Evolutionary conservation across 192 early-diverging fungal genomes (phyloP), one percentile per base, ranked within the genome.

Genomic region (Funneliformis geosporum): DNA sequence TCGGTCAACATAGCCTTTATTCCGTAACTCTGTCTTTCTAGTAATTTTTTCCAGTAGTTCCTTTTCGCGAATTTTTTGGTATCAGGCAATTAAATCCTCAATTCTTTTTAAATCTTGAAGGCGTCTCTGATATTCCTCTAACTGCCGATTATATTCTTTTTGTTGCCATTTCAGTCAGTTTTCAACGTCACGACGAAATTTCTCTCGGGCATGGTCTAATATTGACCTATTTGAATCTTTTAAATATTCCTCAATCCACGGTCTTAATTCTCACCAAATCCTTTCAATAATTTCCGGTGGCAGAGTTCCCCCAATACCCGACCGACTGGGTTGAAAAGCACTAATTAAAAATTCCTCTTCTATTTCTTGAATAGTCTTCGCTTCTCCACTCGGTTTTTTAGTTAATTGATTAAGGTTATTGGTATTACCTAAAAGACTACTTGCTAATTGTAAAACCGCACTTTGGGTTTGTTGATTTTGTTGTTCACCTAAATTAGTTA

Each of bases 261-360:
- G 60, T 61, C 60, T 61, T 61, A 61, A 25, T 61, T 61, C 60
- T 5, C 23, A 18, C 60, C 60, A 61, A 61, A 61, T 25, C n/a
- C 23, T 5, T 4, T 61, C 60, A 61, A 61, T 61, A 23, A 61
- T 10, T 23, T 61, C 60, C 0, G 60, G 60, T 23, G 60, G 11
- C 8, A 61, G 60, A n/a, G 8, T 10, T 25, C 60, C 60, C 6
- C 11, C 23, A 61, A 25, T 8, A 1, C 60, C 23, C 23, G 16
- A 25, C 21, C 11, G 16, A 5, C 60, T 5, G 60, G 60, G 11
- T 6, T 8, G 60, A 61, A 61, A 61, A 18, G 60, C 60, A 61
- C 60, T 61, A 61, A 61, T 61, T 61, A 61, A 61, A 61, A 61
- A 61, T 25, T 61, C 60, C 23, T 61, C 60, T 10, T 61, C 60